phyloP scores from a whole-genome alignment of 805 yeast species.

The Candida stauntonica region DNA sequence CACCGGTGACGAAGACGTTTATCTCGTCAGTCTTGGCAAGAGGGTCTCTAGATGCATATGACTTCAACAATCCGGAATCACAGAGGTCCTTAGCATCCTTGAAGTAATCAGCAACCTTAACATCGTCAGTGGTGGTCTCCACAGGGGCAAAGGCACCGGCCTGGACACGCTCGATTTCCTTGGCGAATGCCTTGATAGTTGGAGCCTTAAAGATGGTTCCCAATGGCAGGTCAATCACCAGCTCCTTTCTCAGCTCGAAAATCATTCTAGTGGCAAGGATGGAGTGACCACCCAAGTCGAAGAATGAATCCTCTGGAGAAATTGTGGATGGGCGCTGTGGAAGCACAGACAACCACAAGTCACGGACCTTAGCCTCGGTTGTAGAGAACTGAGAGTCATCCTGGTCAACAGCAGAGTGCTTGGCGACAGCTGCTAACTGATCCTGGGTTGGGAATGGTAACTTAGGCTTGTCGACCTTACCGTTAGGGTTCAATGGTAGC shows the following conservation, averaged over 20 bases:
- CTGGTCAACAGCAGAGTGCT: slow-evolving; percentile 37
- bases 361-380: slow-evolving; percentile 64
- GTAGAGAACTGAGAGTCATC: slow-evolving; percentile 54
- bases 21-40: slow-evolving; percentile 35
- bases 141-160: slow-evolving; percentile 45
- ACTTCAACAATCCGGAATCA: slow-evolving; percentile 35
- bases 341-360: slow-evolving; percentile 79
- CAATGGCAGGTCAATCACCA: slow-evolving; percentile 79
- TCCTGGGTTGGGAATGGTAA: slow-evolving; percentile 91
- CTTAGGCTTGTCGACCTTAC: slow-evolving; percentile 96
- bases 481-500: slow-evolving; percentile 94
- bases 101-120: slow-evolving; percentile 45
- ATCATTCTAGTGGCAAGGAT: slow-evolving; percentile 96
- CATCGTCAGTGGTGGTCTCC: slow-evolving; percentile 32
- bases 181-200: slow-evolving; percentile 74
- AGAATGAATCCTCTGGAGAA: slow-evolving; percentile 80
- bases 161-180: slow-evolving; percentile 57
- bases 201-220: slow-evolving; percentile 90
- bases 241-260: slow-evolving; percentile 76
- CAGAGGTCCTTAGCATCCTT: slow-evolving; percentile 65
- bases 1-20: slow-evolving; percentile 87
- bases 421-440: slow-evolving; percentile 74
- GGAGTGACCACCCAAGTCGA: slow-evolving; percentile 97
- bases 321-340: slow-evolving; percentile 82
- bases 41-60: slow-evolving; percentile 42